A percentile compares a stretch with the other conserved stretches of the same genome.
phyloP scores from a whole-genome alignment of 495 filamentous ascomycete species.

The Poronia punctata region DNA sequence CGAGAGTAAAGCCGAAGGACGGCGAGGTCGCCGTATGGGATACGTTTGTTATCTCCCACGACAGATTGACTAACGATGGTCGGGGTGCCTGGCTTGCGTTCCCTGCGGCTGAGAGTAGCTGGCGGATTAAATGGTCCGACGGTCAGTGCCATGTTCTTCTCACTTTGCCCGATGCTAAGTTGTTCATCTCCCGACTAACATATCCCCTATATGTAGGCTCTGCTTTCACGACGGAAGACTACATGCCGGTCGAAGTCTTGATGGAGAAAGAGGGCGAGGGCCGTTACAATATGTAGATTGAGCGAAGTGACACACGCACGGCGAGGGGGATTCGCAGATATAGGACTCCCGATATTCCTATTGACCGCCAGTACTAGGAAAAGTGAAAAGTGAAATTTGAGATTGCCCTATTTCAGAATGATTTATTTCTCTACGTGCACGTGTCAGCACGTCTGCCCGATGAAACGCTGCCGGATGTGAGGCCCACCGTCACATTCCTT shows the following conservation, averaged over 20 bases:
- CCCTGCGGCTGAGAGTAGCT: constrained; percentile 18
- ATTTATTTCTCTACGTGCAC: too few species aligned
- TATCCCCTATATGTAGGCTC: constrained; percentile 14
- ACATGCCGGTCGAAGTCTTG: constrained; percentile 29
- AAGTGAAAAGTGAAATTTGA: too few species aligned
- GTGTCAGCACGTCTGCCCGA: too few species aligned
- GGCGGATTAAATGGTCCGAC: constrained; percentile 34
- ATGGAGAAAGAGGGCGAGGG: constrained; percentile 25
- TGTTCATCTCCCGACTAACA: background rate
- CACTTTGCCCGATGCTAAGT: background rate
- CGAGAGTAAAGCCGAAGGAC: constrained; percentile 13
- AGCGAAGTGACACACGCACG: too few species aligned
- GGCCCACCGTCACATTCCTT: too few species aligned
- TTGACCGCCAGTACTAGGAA: too few species aligned
- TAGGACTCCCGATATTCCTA: too few species aligned
- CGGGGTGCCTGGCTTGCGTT: constrained; percentile 32
- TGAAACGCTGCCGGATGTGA: too few species aligned
- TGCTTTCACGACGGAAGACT: constrained; percentile 27
- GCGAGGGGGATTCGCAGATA: too few species aligned
- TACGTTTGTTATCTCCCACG: constrained; percentile 23
- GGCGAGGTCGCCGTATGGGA: constrained; percentile 28
- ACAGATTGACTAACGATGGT: constrained; percentile 21
- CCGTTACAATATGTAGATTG: constrained; percentile 18
- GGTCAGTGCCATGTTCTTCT: constrained; percentile 17
- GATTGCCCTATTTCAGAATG: too few species aligned